Evolutionary conservation across 1,284 basidiomycete species (phyloP), one percentile per base, ranked within the genome.

Genomic region (Athelia psychrophila): DNA sequence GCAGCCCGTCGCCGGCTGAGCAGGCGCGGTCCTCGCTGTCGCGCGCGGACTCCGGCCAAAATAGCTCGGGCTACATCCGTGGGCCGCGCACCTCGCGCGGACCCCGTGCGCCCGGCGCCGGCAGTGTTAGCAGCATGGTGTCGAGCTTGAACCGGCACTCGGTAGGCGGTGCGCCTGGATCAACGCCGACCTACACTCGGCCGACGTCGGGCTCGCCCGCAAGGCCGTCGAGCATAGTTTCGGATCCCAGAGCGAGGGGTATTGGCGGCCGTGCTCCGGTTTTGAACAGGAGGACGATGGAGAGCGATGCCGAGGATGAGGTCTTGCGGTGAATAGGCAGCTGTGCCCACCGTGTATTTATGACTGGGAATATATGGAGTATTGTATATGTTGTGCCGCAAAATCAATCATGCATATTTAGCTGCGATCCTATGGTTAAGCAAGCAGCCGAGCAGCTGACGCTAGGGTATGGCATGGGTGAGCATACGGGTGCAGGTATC

Each of bases 291-390:
- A 78, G 86, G 65, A 87, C 87, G 52, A 86, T 88, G 83, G 86
- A 84, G 42, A 88, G 86, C 62, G 88, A 91, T 63, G 86, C 88
- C 33, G 89, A 91, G 66, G 88, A 91, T 56, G 80, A 86, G n/a
- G 38, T 42, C 20, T n/a, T 42, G 16, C 38, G 20, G 20, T 42
- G 38, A 42, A 30, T 6, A 13, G 27, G 27, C 6, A 30, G 13
- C 13, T 13, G 5, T 30, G 27, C 13, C 6, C 13, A 6, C 6
- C 13, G 13, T 30, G 27, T 30, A 30, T 30, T 13, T 30, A 30
- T 30, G 27, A 13, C 27, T 30, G 5, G 27, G 6, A 6, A 6
- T 30, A 13, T 5, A 5, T 5, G 27, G 13, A 30, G 27, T 30
- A 30, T n/a, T n/a, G n/a, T 30, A 30, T 30, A 30, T 30, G 27